Evolutionary conservation across 805 yeast species (phyloP).

Genomic region (Lipomyces chichibuensis): DNA sequence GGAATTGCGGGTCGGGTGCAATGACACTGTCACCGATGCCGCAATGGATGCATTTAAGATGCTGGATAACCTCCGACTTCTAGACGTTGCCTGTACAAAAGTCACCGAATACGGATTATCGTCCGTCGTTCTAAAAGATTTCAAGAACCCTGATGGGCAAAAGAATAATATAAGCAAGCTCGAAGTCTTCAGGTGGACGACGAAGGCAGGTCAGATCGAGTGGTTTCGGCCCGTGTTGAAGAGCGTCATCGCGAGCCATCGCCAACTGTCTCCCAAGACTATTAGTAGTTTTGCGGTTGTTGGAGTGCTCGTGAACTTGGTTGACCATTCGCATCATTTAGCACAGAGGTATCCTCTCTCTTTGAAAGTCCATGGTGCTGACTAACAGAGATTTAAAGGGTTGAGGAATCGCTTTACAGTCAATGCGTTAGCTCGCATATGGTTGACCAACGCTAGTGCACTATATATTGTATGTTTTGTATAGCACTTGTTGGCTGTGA

Average conservation of each 20-base stretch:
- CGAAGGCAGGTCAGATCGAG: neutral
- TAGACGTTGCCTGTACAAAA: conserved; percentile 8
- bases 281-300: neutral
- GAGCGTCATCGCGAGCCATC: neutral
- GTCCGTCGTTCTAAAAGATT: neutral
- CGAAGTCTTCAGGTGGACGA: neutral
- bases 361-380: neutral
- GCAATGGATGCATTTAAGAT: conserved; percentile 12
- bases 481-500: neutral
- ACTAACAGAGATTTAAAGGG: neutral
- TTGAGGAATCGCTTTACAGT: neutral
- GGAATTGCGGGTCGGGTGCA: conserved; percentile 16
- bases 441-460: neutral
- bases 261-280: neutral
- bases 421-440: neutral
- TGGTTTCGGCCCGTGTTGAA: neutral
- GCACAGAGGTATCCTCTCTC: neutral
- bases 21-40: conserved; percentile 9
- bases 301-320: neutral
- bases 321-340: neutral
- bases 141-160: neutral
- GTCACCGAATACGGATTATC: conserved; percentile 3
- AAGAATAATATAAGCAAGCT: neutral
- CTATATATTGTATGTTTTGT: neutral
- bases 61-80: conserved; percentile 8